Evolutionary conservation across 23 red algal genomes (phyloP).

Genomic region (Gracilaria vermiculophylla): DNA sequence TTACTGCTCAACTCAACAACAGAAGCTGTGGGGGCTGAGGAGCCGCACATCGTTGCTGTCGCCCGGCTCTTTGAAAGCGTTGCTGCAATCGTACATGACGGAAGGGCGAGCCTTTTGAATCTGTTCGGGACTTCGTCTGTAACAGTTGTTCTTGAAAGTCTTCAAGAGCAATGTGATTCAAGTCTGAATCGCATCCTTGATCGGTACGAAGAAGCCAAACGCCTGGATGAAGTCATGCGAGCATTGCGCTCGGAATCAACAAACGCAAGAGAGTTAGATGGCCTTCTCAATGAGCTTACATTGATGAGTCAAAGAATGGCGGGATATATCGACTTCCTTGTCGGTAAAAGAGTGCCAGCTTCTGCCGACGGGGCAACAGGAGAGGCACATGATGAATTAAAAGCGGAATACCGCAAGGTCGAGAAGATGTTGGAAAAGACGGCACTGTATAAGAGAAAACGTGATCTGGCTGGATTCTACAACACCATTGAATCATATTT

Average conservation of each 20-base stretch:
- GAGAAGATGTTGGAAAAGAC: slow-evolving; percentile 31
- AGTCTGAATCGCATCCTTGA: slow-evolving; percentile 38
- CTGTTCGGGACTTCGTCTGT: slow-evolving; percentile 30
- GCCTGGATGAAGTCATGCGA: slow-evolving; percentile 41
- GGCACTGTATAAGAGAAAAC: slow-evolving; percentile 21
- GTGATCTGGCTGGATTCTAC: slow-evolving; percentile 60
- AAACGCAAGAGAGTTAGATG: slow-evolving; percentile 73
- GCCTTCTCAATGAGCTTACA: slow-evolving; percentile 74
- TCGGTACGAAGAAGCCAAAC: slow-evolving; percentile 52
- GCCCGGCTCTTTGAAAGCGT: slow-evolving; percentile 87
- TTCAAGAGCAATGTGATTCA: slow-evolving; percentile 70
- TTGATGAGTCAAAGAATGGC: slow-evolving; percentile 74
- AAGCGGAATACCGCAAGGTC: neutral
- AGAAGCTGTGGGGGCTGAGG: slow-evolving; percentile 27
- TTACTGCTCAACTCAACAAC: slow-evolving; percentile 19
- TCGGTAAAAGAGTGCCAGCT: neutral
- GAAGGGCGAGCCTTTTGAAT: neutral
- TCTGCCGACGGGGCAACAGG: neutral
- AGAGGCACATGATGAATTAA: neutral
- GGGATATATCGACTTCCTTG: slow-evolving; percentile 78
- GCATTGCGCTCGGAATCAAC: slow-evolving; percentile 39
- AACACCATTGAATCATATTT: slow-evolving; percentile 80
- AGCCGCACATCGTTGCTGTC: slow-evolving; percentile 67
- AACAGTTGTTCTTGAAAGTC: slow-evolving; percentile 9
- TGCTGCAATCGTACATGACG: slow-evolving; percentile 75